Percentiles rank a stretch among this genome's conserved stretches.
These are phyloP conservation scores for Chrysosporium keratinophilum DNA, from an alignment of 2,329 filamentous ascomycete species.

Conservation along the genomic window DNA sequence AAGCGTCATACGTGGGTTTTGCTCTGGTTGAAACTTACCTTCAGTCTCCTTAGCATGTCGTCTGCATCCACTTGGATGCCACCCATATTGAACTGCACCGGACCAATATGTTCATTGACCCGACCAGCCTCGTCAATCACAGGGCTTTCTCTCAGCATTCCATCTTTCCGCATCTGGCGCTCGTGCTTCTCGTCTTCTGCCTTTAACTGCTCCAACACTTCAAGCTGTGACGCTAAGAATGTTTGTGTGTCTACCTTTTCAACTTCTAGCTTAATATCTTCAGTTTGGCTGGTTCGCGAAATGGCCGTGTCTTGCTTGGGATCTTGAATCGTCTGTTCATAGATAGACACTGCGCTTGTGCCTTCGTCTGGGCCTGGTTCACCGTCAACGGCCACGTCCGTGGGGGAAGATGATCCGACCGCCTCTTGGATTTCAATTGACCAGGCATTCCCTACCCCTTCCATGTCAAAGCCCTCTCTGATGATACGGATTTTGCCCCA, in stretches of 20 bases:
- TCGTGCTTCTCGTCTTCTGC: slow-evolving; percentile 44
- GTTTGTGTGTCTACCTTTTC: slow-evolving; percentile 63
- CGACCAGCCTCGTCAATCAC: slow-evolving; percentile 33
- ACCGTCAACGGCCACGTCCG: slow-evolving; percentile 22
- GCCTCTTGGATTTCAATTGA: slow-evolving; percentile 63
- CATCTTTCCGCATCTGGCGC: slow-evolving; percentile 25
- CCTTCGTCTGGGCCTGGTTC: slow-evolving; percentile 24
- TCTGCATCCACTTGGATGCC: slow-evolving; percentile 94
- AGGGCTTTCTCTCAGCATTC: slow-evolving; percentile 25
- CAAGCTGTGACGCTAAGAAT: slow-evolving; percentile 66
- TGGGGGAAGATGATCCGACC: slow-evolving; percentile 23
- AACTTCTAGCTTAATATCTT: slow-evolving; percentile 44
- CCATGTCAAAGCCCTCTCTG: slow-evolving; percentile 83
- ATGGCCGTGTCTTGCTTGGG: slow-evolving; percentile 55
- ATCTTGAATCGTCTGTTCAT: slow-evolving; percentile 70
- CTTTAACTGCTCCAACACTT: slow-evolving; percentile 57
- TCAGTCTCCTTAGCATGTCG: slow-evolving; percentile 78
- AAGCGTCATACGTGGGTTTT: not conserved
- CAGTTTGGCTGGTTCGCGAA: slow-evolving; percentile 40
- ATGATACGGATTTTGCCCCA: slow-evolving; percentile 95
- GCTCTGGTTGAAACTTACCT: slow-evolving; percentile 43
- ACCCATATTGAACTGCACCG: slow-evolving; percentile 96
- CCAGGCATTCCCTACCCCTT: slow-evolving; percentile 76
- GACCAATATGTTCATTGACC: slow-evolving; percentile 73
- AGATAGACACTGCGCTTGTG: slow-evolving; percentile 58